Conservation (phyloP, 805 yeast genomes). For the Candida coquimbonensis region DNA sequence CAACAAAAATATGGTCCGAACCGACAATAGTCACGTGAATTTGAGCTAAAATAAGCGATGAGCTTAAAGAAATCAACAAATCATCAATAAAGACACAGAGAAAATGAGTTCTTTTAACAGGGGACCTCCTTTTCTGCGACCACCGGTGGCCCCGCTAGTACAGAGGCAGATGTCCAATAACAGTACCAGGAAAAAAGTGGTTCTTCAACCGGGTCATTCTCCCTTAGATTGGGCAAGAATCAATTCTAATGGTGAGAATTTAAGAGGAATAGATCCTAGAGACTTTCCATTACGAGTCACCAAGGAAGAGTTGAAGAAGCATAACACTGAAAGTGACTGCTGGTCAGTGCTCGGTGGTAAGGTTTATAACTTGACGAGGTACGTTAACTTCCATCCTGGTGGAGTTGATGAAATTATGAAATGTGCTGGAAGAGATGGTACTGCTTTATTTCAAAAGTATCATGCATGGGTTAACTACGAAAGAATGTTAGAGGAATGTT, state of each 20-base stretch:
- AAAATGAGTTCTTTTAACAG: no score
- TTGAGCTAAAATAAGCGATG: no score
- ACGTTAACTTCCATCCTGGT: slow-evolving; percentile 87
- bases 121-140: no score
- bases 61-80: no score
- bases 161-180: slow-evolving; percentile 14
- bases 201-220: slow-evolving; percentile 70
- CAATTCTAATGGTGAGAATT: slow-evolving; percentile 39
- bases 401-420: slow-evolving; percentile 73
- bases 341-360: slow-evolving; percentile 81
- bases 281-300: slow-evolving; percentile 55
- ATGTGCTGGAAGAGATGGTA: slow-evolving; percentile 82
- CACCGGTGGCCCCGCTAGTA: no score
- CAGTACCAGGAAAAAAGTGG: slow-evolving; percentile 44
- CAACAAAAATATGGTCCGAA: no score
- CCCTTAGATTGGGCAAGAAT: slow-evolving; percentile 80
- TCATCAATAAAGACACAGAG: no score
- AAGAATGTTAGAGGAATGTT: slow-evolving; percentile 68
- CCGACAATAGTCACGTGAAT: no score
- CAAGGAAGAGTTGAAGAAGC: slow-evolving; percentile 51
- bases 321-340: slow-evolving; percentile 57
- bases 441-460: slow-evolving; percentile 64
- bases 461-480: slow-evolving; percentile 83
- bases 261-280: slow-evolving; percentile 45
- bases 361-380: slow-evolving; percentile 83